Percentiles rank a stretch among this genome's conserved stretches.
Evolutionary conservation across 2,329 filamentous ascomycete species (phyloP).

Genomic region (Fusarium torreyae): DNA sequence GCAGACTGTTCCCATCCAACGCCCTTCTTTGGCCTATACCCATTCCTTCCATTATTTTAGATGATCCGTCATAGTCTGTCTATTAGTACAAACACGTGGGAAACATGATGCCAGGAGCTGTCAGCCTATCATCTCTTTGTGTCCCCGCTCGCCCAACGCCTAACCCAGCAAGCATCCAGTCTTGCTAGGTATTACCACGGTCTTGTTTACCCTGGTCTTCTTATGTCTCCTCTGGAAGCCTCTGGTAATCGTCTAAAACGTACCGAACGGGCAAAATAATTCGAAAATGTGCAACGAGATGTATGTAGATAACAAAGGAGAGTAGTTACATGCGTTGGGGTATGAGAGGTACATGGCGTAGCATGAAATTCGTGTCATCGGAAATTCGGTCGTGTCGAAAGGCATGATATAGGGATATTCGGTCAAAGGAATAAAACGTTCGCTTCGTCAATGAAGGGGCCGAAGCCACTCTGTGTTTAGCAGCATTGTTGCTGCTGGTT

Average conservation of each 20-base stretch:
- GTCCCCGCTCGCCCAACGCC: slow-evolving; percentile 1
- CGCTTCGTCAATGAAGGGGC: slow-evolving; percentile 31
- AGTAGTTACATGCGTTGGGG: slow-evolving; percentile 38
- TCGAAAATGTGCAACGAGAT: slow-evolving; percentile 7
- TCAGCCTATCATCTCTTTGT: slow-evolving; percentile 1
- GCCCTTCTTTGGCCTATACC: slow-evolving; percentile 20
- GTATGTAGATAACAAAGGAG: slow-evolving; percentile 30
- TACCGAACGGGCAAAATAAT: not conserved
- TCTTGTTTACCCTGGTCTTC: slow-evolving; percentile 2
- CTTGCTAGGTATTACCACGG: slow-evolving; percentile 1
- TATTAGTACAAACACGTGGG: slow-evolving; percentile 36
- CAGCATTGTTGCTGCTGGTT: slow-evolving; percentile 6
- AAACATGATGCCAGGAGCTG: not conserved
- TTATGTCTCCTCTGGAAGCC: not conserved
- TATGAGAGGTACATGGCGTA: slow-evolving; percentile 43
- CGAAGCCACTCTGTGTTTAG: slow-evolving; percentile 16
- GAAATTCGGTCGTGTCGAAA: slow-evolving; percentile 38
- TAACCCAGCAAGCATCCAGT: slow-evolving; percentile 3
- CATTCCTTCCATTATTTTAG: slow-evolving; percentile 40
- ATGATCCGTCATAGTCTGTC: slow-evolving; percentile 28
- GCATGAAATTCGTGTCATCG: slow-evolving; percentile 47
- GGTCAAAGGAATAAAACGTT: slow-evolving; percentile 7
- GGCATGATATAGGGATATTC: slow-evolving; percentile 22
- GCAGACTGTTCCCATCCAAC: slow-evolving; percentile 26
- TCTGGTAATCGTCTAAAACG: slow-evolving; percentile 27